Conservation (phyloP, 805 yeast genomes). For the Teunomyces pallodes region DNA sequence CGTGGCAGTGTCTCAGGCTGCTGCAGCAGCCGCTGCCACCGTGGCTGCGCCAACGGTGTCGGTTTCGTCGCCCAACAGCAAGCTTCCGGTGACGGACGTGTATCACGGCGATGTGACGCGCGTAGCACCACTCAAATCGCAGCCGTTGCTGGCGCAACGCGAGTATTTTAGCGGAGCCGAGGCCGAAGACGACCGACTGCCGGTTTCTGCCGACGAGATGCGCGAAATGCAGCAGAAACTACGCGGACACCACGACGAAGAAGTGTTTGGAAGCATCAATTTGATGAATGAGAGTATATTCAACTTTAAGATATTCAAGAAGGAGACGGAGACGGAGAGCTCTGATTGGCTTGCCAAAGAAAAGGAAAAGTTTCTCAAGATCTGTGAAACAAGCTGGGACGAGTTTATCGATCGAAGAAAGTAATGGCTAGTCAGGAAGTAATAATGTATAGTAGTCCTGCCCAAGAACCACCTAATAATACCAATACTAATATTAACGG, state of each 20-base stretch:
- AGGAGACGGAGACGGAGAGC: background rate
- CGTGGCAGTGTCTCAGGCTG: background rate
- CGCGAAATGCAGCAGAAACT: slow-evolving; percentile 31
- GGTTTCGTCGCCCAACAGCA: slow-evolving; percentile 20
- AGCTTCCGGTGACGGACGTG: slow-evolving; percentile 45
- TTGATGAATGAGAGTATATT: slow-evolving; percentile 36
- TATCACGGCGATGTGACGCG: slow-evolving; percentile 45
- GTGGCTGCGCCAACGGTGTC: background rate
- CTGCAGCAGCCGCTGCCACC: background rate
- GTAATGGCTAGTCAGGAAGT: background rate
- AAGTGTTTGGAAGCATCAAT: slow-evolving; percentile 36
- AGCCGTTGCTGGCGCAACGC: slow-evolving; percentile 50
- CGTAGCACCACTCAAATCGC: slow-evolving; percentile 49
- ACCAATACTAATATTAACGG: too few relatives aligned
- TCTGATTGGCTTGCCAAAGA: slow-evolving; percentile 20
- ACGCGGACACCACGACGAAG: slow-evolving; percentile 10
- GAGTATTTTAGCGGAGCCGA: slow-evolving; percentile 29
- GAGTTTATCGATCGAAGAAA: slow-evolving; percentile 23
- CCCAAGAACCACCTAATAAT: too few relatives aligned
- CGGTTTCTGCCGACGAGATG: slow-evolving; percentile 29
- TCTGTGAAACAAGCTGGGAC: slow-evolving; percentile 46
- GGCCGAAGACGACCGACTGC: slow-evolving; percentile 24
- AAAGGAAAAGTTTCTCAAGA: slow-evolving; percentile 39
- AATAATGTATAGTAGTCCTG: background rate
- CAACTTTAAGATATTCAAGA: slow-evolving; percentile 31